Percentiles rank a stretch among this genome's conserved stretches.
Conservation (phyloP, 2,329 filamentous ascomycete genomes). For the Epichloe uncinata region DNA sequence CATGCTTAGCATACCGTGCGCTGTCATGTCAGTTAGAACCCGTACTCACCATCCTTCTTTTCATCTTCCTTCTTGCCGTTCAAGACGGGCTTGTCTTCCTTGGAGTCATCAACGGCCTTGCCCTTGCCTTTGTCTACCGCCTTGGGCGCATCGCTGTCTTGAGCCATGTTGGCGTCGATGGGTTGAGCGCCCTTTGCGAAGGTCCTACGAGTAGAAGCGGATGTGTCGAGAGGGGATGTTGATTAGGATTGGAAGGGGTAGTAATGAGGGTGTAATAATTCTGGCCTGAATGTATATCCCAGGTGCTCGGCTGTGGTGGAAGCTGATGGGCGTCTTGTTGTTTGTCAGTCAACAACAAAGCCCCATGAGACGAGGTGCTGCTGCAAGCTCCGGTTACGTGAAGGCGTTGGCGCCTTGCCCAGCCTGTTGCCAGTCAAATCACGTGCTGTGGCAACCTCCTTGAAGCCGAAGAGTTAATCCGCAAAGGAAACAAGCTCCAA, state of each 20-base stretch:
- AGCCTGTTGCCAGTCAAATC: slow-evolving; percentile 15
- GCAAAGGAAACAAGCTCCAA: background rate
- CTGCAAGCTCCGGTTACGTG: slow-evolving; percentile 30
- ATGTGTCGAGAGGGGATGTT: background rate
- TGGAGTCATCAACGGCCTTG: slow-evolving; percentile 64
- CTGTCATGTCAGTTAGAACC: slow-evolving; percentile 4
- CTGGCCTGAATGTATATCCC: background rate
- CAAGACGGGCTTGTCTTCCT: slow-evolving; percentile 53
- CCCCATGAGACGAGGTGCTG: slow-evolving; percentile 11
- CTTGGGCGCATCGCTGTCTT: slow-evolving; percentile 79
- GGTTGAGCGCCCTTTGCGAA: slow-evolving; percentile 14
- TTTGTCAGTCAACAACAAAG: slow-evolving; percentile 19
- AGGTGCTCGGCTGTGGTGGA: background rate
- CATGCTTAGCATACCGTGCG: slow-evolving; percentile 12
- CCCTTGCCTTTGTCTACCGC: slow-evolving; percentile 90
- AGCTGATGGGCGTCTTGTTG: slow-evolving; percentile 16
- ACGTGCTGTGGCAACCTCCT: slow-evolving; percentile 13
- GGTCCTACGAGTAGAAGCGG: slow-evolving; percentile 9
- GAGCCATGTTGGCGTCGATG: slow-evolving; percentile 58
- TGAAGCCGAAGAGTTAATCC: slow-evolving; percentile 7
- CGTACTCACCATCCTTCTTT: slow-evolving; percentile 33
- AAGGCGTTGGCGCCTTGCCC: slow-evolving; percentile 29
- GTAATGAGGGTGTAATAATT: background rate
- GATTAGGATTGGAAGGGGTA: slow-evolving; percentile 5
- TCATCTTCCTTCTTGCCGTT: slow-evolving; percentile 73